Evolutionary conservation across 1,139 yeast species (phyloP), one percentile per base, ranked within the genome.

Genomic region (Suhomyces choctaworum): DNA sequence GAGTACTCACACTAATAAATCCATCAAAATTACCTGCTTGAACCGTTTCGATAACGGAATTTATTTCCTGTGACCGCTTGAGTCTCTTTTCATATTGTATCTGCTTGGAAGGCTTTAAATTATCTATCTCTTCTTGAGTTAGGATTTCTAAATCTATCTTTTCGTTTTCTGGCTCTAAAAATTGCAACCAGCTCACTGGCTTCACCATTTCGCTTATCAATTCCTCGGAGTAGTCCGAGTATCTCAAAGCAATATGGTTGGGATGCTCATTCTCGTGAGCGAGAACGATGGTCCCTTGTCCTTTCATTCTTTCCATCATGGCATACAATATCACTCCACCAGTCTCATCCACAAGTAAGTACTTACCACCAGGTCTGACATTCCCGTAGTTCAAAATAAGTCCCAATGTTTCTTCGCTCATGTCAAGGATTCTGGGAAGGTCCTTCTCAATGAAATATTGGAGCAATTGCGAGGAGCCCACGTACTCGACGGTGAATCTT

Each of bases 211-310:
- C 56, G 16, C 70, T 62, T 16, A 78, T 66, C 34, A 72, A 60
- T 12, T 73, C 77, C 20, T 73, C 77, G 1, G 83, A 57, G 52
- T 76, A 80, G 49, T 81, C 79, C 33, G 90, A 74, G 54, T 80
- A 80, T 42, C 77, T 75, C 42, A 92, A 64, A 0, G 84, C 78
- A 45, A 83, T 84, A 25, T 82, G 64, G 52, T 89, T 90, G 5
- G 96, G 81, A 54, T 90, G 97, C 56, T 92, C 98, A 56, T 89
- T 87, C 52, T 90, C 98, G 60, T 92, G 97, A 3, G 83, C 70
- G 20, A 87, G 73, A 4, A 88, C 74, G 31, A 94, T 78, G 8
- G 78, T 68, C 11, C 97, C 98, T 32, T 78, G 65, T 3, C 92
- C 88, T 38, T 79, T 80, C 94, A 92, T 86, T 52, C 97, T 72